Evolutionary conservation across 352 stramenopile species (phyloP).

Genomic region (Plasmopara viticola): DNA sequence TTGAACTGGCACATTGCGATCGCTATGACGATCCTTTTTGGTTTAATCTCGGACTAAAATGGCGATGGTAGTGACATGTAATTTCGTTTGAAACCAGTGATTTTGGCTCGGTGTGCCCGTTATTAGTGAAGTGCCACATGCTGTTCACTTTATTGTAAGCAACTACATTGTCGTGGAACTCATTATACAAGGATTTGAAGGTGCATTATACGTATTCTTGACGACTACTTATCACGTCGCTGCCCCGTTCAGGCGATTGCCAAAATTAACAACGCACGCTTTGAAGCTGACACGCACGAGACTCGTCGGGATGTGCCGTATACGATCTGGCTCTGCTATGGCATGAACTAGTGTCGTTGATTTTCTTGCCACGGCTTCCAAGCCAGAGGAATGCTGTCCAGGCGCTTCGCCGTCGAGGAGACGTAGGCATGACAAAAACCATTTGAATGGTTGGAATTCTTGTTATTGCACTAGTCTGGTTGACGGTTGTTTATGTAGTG

Average conservation of each 20-base stretch:
- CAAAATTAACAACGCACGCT: slow-evolving; percentile 50
- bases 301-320: slow-evolving; percentile 50
- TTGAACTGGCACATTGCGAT: slow-evolving; percentile 68
- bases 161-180: slow-evolving; percentile 59
- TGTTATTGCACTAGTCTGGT: slow-evolving; percentile 33
- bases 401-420: slow-evolving; percentile 29
- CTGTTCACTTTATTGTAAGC: slow-evolving; percentile 46
- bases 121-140: slow-evolving; percentile 43
- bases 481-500: slow-evolving; percentile 43
- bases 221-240: slow-evolving; percentile 46
- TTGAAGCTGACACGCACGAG: slow-evolving; percentile 35
- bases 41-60: slow-evolving; percentile 40
- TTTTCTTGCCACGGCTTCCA: slow-evolving; percentile 44
- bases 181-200: slow-evolving; percentile 45
- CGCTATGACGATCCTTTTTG: slow-evolving; percentile 31
- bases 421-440: slow-evolving; percentile 33
- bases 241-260: slow-evolving; percentile 42
- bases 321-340: slow-evolving; percentile 49
- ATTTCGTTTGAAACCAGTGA: slow-evolving; percentile 49
- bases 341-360: slow-evolving; percentile 47
- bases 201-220: slow-evolving; percentile 44
- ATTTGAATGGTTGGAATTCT: slow-evolving; percentile 33
- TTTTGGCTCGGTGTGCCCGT: slow-evolving; percentile 56
- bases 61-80: slow-evolving; percentile 50
- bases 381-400: slow-evolving; percentile 33